phyloP scores from a whole-genome alignment of 805 yeast genomes.

The Priceomyces haplophilus region DNA sequence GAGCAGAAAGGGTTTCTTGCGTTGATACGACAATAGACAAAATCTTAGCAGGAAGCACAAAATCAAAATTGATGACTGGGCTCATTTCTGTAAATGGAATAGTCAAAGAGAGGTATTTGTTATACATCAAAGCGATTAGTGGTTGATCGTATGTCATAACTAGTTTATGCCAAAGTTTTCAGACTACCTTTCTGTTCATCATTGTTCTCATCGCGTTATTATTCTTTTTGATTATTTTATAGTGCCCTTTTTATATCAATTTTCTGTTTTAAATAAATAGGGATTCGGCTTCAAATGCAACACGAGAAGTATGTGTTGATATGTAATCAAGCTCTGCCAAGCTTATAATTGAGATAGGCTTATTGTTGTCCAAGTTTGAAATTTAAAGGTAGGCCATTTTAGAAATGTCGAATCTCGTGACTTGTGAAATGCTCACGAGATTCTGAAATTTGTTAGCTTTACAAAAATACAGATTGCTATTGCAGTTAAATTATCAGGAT shows the following conservation, averaged over 20 bases:
- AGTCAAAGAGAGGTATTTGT: background rate
- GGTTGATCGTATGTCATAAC: background rate
- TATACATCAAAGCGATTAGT: background rate
- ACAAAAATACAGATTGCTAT: background rate
- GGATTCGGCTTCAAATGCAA: too few relatives aligned
- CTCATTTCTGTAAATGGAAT: background rate
- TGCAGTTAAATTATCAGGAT: background rate
- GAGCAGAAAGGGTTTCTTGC: conserved; percentile 78
- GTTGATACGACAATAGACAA: conserved; percentile 35
- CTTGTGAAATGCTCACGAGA: background rate
- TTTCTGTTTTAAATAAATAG: background rate
- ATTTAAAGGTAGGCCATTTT: background rate
- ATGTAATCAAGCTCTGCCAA: too few relatives aligned
- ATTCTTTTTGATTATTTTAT: background rate
- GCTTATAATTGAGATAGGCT: too few relatives aligned
- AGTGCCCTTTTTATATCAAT: background rate
- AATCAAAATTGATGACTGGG: background rate
- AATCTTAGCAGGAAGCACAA: background rate
- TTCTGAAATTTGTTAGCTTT: background rate
- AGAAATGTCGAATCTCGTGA: background rate
- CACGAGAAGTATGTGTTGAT: too few relatives aligned
- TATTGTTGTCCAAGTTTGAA: background rate
- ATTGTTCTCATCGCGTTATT: background rate
- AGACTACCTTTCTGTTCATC: background rate
- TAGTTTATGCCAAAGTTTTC: background rate